Evolutionary conservation across 768 basidiomycete species (phyloP).

Genomic region (Lentinula aciculospora): DNA sequence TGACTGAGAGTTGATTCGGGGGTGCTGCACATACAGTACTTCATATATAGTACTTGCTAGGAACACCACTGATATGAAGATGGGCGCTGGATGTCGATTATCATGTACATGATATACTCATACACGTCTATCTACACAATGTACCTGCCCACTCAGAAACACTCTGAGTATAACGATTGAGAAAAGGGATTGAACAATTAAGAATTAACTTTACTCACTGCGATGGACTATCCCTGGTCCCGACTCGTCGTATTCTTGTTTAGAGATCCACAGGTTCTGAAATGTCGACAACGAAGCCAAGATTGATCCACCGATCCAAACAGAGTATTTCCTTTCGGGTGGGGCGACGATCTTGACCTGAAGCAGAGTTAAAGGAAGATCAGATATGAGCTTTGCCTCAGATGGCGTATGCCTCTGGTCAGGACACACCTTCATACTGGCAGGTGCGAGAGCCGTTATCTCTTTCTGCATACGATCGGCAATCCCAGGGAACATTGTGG

Average conservation of each 20-base stretch:
- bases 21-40: too few species aligned
- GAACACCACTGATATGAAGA: too few species aligned
- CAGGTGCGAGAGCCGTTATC: conserved; percentile 7
- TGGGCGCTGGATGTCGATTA: too few species aligned
- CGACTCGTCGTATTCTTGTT: conserved; percentile 88
- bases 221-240: conserved; percentile 47
- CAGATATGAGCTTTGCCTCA: too few species aligned
- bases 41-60: too few species aligned
- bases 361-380: too few species aligned
- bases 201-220: conserved; percentile 10
- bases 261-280: conserved; percentile 94
- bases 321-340: conserved; percentile 70
- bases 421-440: conserved; percentile 7
- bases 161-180: not conserved
- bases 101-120: too few species aligned
- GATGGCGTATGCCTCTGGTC: too few species aligned
- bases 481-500: conserved; percentile 52
- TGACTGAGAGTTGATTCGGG: too few species aligned
- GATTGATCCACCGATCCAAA: conserved; percentile 90
- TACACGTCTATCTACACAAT: too few species aligned
- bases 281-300: conserved; percentile 88
- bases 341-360: conserved; percentile 63
- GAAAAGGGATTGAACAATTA: not conserved
- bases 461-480: conserved; percentile 45
- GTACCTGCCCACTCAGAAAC: not conserved